Base-by-base conservation (phyloP, 2,329 filamentous ascomycete species). In the Emericellopsis cladophorae region DNA sequence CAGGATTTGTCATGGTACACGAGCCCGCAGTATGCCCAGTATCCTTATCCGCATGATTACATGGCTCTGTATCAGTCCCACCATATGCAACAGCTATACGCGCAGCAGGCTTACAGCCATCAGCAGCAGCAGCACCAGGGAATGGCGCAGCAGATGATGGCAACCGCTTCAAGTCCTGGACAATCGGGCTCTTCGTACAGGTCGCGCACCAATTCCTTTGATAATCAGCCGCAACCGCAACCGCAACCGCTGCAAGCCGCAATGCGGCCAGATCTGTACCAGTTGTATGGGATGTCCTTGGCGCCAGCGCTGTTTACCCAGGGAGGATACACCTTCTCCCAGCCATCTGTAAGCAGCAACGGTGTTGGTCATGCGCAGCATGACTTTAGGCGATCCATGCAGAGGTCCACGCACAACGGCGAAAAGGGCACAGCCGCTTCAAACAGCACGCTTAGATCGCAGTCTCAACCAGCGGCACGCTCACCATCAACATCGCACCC, bases 381-480 rank as follows among this genome's bases (percentile, higher is more conserved):
- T 24, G 77, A 81, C 45, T 72, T 71, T 48, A 67, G 76, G 46
- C 66, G 76, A 40, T 68, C 72, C 37, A 58, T 76, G 41, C 74
- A 80, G 47, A 64, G 76, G 50, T 70, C 73, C 2, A 61, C 64
- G 9, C 58, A 64, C 21, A 60, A 66, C 14, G 70, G 65, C 21
- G 74, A 79, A 31, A 55, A 66, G 12, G 65, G 65, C 9, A 51
- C 60, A 15, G 57, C 64, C 31, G 58, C 66, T 40, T 65, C 73
- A 22, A 72, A 64, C 42, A 73, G 75, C 48, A 64, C 74, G n/a
- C 55, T 78, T 45, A 68, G 77, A 46, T 81, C 77, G 22, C 77
- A 81, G 52, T 81, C 77, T n/a, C 77, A 81, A 52, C 77, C 77
- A 21, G 76, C 76, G 3, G 70, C 73, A 29, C 64, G 74, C 24